phyloP scores from a whole-genome alignment of 1,284 basidiomycete genomes.

The Xerocomus nothofagi region DNA sequence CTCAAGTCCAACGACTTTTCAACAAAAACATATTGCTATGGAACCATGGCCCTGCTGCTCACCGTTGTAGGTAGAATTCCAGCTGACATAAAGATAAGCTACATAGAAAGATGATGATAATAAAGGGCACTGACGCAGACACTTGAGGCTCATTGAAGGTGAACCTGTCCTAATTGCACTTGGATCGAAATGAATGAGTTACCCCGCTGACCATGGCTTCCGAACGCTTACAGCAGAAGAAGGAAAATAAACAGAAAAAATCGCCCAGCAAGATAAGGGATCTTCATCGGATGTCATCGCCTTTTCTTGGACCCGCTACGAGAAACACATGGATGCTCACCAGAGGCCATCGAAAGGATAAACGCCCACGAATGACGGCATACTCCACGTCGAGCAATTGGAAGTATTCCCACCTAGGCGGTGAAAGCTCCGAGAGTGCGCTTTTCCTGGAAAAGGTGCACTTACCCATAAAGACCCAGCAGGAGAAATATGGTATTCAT shows the following conservation, averaged over 20 bases:
- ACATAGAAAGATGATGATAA: neutral
- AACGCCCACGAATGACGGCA: slow-evolving; percentile 17
- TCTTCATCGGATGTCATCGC: slow-evolving; percentile 5
- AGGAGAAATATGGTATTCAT: slow-evolving; percentile 15
- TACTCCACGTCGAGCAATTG: slow-evolving; percentile 18
- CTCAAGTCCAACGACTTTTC: slow-evolving; percentile 3
- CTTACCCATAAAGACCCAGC: slow-evolving; percentile 19
- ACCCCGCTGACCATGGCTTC: neutral
- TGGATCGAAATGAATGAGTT: neutral
- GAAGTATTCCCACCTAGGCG: slow-evolving; percentile 23
- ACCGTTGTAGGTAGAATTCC: slow-evolving; percentile 7
- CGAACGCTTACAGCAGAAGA: slow-evolving; percentile 14
- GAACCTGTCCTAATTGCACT: slow-evolving; percentile 9
- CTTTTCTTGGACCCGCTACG: neutral
- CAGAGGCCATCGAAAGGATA: slow-evolving; percentile 21
- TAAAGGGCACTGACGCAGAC: slow-evolving; percentile 15
- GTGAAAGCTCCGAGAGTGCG: neutral
- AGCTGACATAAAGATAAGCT: slow-evolving; percentile 12
- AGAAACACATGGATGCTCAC: slow-evolving; percentile 9
- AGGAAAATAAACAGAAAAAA: slow-evolving; percentile 14
- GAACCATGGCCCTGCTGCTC: neutral
- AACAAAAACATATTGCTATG: neutral
- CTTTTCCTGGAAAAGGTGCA: neutral
- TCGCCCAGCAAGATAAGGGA: slow-evolving; percentile 21
- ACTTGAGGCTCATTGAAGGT: neutral